These are phyloP conservation scores for Emericellopsis atlantica DNA, from an alignment of 2,329 filamentous ascomycete species.

Conservation along the genomic window DNA sequence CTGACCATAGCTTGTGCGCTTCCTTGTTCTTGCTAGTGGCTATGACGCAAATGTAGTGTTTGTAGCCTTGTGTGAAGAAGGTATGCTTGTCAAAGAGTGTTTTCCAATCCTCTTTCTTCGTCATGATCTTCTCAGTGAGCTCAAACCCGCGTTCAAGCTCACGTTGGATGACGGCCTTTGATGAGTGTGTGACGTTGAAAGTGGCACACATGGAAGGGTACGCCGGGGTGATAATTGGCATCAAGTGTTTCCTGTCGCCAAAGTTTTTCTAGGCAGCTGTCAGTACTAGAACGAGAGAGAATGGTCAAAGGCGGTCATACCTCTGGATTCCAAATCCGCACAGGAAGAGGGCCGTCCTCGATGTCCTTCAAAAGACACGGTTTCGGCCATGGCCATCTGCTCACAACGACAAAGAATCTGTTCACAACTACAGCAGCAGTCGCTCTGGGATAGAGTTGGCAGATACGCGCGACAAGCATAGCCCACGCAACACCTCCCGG, in stretches of 20 bases:
- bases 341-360: slow-evolving; percentile 67
- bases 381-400: slow-evolving; percentile 84
- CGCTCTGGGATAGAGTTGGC: slow-evolving; percentile 90
- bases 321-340: slow-evolving; percentile 90
- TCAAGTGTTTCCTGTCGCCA: slow-evolving; percentile 73
- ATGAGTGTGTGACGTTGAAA: slow-evolving; percentile 83
- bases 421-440: slow-evolving; percentile 77
- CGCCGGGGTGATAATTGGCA: slow-evolving; percentile 96
- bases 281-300: slow-evolving; percentile 5
- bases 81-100: slow-evolving; percentile 81
- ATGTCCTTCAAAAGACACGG: slow-evolving; percentile 86
- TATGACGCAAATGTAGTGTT: slow-evolving; percentile 87
- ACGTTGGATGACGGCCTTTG: slow-evolving; percentile 68
- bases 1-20: slow-evolving; percentile 76
- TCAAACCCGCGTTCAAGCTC: slow-evolving; percentile 70
- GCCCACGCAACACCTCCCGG: slow-evolving; percentile 97
- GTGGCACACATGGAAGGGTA: slow-evolving; percentile 98
- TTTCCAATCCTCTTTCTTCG: slow-evolving; percentile 68
- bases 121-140: slow-evolving; percentile 69
- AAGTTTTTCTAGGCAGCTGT: slow-evolving; percentile 17
- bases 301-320: slow-evolving; percentile 27
- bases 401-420: slow-evolving; percentile 91
- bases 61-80: slow-evolving; percentile 88
- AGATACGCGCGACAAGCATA: slow-evolving; percentile 91
- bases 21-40: slow-evolving; percentile 75